Percentiles rank a stretch among this genome's conserved stretches.
Evolutionary conservation across 495 filamentous ascomycete species (phyloP).

Genomic region (Gamarada debralockiae): DNA sequence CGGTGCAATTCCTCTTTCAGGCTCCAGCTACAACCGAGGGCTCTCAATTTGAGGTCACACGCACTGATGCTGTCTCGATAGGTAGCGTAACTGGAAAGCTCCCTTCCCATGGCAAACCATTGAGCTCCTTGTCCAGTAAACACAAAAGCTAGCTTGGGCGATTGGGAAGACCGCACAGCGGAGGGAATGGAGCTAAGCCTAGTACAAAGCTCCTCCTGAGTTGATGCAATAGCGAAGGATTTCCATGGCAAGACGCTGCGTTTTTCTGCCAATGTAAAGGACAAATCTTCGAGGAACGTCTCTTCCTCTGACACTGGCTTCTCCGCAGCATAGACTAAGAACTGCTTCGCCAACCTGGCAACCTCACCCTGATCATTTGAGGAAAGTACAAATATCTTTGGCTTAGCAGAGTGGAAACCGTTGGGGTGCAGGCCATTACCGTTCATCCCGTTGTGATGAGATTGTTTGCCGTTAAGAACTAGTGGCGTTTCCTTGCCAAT

Average conservation of each 20-base stretch:
- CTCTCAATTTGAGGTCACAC: constrained; percentile 25
- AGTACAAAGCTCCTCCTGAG: background rate
- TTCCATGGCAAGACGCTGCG: background rate
- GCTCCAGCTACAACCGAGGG: background rate
- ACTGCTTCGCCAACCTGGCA: too few species aligned
- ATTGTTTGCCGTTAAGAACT: too few species aligned
- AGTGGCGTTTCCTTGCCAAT: too few species aligned
- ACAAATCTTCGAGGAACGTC: background rate
- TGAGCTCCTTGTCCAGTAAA: constrained; percentile 28
- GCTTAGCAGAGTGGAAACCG: too few species aligned
- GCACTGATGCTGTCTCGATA: background rate
- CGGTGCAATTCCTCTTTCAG: too few species aligned
- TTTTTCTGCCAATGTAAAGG: background rate
- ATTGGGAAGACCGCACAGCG: background rate
- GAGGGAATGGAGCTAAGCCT: background rate
- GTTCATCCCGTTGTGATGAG: too few species aligned
- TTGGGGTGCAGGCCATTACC: too few species aligned
- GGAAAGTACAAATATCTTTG: too few species aligned
- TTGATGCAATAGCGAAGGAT: background rate
- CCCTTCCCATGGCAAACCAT: constrained; percentile 51
- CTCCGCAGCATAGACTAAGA: too few species aligned
- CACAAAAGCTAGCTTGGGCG: constrained; percentile 1
- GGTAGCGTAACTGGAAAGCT: background rate
- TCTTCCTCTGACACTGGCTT: too few species aligned
- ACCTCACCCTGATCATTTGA: too few species aligned